Base-by-base conservation (phyloP, 169 alveolate genomes). In the Plasmodium malariae region DNA sequence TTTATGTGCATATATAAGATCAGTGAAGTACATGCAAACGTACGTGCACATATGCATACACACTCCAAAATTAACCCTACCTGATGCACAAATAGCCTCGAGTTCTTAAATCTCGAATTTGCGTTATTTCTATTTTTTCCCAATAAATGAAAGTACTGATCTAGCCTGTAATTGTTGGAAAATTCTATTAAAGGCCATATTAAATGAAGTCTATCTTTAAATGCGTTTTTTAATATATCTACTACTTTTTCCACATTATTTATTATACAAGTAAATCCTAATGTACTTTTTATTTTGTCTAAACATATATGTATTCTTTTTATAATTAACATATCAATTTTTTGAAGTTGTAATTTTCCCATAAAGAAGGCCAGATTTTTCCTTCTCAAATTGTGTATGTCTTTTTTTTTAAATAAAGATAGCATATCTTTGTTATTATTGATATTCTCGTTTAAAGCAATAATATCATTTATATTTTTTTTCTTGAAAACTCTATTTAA, bases 121-220 rank as follows among this genome's bases (percentile, higher is more conserved):
- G 36, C 6, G 51, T 67, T 40, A n/a, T 51, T 67, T 70, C 74
- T 83, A 43, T 83, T 65, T 54, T 83, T 83, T 34, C 85, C 78
- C 28, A 83, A 55, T 24, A 83, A 55, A 83, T 83, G 91, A 57
- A 83, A 83, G 34, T 67, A 83, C n/a, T 83, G 91, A 71, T 83
- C 91, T 21, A 83, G 34, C 43, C 91, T 65, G 67, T 83, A 83
- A 19, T 67, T 83, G 65, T 70, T 83, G 11, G 85, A 65, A 83
- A 83, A 83, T 49, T 67, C 34, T 26, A 83, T 83, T 48, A 83
- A 30, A 2, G 91, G 85, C 91, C 91, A 83, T 59, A 83, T 83
- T 40, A 83, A 17, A 19, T 83, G 34, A 9, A 83, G 24, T 28
- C 91, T 67, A 34, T 83, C 71, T 26, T 43, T 57, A 60, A 83